Evolutionary conservation across 2,329 filamentous ascomycete species (phyloP), one percentile per base, ranked within the genome.

Genomic region (Venturia asperata): DNA sequence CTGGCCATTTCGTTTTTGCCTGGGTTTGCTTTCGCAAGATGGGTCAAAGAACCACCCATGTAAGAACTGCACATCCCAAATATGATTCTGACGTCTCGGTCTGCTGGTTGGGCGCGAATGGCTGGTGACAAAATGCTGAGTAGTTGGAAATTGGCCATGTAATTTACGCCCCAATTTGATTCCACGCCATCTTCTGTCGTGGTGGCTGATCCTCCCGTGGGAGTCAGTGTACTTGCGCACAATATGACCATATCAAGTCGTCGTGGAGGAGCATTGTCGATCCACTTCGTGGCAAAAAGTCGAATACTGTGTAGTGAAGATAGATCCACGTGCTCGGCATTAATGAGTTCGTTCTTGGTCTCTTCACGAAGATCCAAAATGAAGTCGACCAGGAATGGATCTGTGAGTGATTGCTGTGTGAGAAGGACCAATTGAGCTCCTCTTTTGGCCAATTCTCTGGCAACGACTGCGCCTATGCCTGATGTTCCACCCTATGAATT

Each of bases 271-370:
- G 90, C 85, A 75, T 97, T 97, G 76, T 99, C 93, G 69, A 99
- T 91, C 93, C 95, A 99, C 79, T 91, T 93, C 0, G 94, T 99
- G 15, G 94, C 94, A 74, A 99, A 99, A 68, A 87, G 83, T 47
- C 94, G 89, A 70, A 99, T 88, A 75, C 90, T 95, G 75, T 96
- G 86, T n/a, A 99, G 81, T 19, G 89, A 93, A 15, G 88, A 79
- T 37, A 99, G 84, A 73, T 99, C 92, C 70, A 96, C 91, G 77
- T 96, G 90, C 76, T 99, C 94, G 67, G 94, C 92, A 72, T 96
- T 97, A 70, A 99, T 91, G 72, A 99, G 82, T 66, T 92, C 82
- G 77, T 97, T 97, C 41, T 85, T 83, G 9, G 91, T 91, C 64
- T 83, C 81, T 37, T 83, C 80, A 65, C 95, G 88, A 52, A 99